A percentile compares a stretch with the other conserved stretches of the same genome.
Evolutionary conservation across 768 basidiomycete species (phyloP).

Genomic region (Amanita muscaria): DNA sequence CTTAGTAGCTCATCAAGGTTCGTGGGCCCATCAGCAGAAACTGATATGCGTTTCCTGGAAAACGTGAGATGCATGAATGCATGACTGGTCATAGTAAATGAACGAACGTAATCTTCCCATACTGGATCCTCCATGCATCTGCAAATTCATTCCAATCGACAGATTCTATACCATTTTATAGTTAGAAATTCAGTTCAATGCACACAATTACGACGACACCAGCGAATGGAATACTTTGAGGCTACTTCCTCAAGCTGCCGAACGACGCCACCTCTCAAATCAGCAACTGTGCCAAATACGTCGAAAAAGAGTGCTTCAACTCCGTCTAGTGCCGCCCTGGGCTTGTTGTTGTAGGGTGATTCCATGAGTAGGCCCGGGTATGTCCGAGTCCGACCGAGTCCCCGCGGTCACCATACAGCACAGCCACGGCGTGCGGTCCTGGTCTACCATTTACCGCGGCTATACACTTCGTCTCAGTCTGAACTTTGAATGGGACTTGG

Average conservation of each 20-base stretch:
- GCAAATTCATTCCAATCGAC: constrained; percentile 43
- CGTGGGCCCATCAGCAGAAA: constrained; percentile 35
- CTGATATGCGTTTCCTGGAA: constrained; percentile 33
- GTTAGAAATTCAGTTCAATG: no score
- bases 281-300: constrained; percentile 42
- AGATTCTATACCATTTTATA: constrained; percentile 9
- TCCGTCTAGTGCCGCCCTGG: constrained; percentile 10
- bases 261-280: constrained; percentile 31
- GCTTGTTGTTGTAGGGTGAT: no score
- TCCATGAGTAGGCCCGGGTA: no score
- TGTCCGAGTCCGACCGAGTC: no score
- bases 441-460: no score
- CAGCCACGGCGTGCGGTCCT: no score
- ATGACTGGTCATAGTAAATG: not conserved
- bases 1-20: constrained; percentile 52
- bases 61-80: not conserved
- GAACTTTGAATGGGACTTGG: no score
- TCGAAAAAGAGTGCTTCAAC: constrained; percentile 40
- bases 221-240: constrained; percentile 21
- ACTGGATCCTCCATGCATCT: constrained; percentile 47
- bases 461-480: no score
- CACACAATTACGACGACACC: constrained; percentile 4
- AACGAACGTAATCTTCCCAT: constrained; percentile 37
- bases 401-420: no score
- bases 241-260: not conserved